Percentiles rank a stretch among this genome's conserved stretches.
Evolutionary conservation across 768 basidiomycete genomes (phyloP).

Genomic region (Sutorius australiensis): DNA sequence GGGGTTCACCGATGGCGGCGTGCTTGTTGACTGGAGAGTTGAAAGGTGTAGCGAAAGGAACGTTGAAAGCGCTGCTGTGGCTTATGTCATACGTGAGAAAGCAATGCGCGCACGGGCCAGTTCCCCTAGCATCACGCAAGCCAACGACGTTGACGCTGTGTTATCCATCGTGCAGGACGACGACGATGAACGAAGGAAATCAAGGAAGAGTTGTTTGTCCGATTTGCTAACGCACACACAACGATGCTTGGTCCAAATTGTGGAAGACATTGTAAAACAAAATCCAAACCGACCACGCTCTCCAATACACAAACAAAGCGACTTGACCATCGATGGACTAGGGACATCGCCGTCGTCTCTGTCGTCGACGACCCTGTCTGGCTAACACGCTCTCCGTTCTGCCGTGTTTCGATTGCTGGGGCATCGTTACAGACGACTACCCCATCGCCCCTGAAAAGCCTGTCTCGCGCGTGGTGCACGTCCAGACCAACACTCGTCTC

Average conservation of each 20-base stretch:
- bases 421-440: background rate
- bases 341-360: background rate
- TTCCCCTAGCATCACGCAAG: constrained; percentile 25
- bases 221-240: constrained; percentile 57
- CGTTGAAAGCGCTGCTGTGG: constrained; percentile 45
- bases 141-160: constrained; percentile 12
- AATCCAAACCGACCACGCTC: constrained; percentile 42
- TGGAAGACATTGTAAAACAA: constrained; percentile 77
- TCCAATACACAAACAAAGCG: constrained; percentile 40
- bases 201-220: constrained; percentile 42
- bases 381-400: background rate
- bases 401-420: background rate
- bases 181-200: constrained; percentile 31
- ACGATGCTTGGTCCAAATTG: constrained; percentile 63
- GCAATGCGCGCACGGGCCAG: constrained; percentile 55
- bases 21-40: constrained; percentile 22
- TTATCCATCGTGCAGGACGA: constrained; percentile 25
- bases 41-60: constrained; percentile 31
- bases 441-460: background rate
- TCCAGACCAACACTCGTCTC: background rate
- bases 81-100: constrained; percentile 50
- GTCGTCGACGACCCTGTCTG: background rate
- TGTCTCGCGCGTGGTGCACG: background rate
- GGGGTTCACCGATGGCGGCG: constrained; percentile 15
- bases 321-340: background rate